phyloP scores from a whole-genome alignment of 2,329 filamentous ascomycete genomes.

The Coniochaeta hoffmannii region DNA sequence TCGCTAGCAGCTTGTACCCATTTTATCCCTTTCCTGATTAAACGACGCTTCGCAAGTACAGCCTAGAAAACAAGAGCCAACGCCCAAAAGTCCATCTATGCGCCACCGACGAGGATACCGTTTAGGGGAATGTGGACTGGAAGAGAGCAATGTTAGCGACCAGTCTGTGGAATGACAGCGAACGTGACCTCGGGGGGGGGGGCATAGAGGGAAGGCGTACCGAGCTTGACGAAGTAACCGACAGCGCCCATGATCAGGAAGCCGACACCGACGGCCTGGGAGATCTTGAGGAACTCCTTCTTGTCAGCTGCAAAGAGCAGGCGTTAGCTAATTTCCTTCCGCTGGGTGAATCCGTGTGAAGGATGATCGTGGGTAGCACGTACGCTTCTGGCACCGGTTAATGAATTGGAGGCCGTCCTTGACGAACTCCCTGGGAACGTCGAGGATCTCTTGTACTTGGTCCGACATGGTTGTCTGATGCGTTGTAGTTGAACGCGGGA shows the following conservation, averaged over 20 bases:
- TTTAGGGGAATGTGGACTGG: conserved; percentile 63
- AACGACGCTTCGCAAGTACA: conserved; percentile 1
- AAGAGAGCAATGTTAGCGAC: neutral
- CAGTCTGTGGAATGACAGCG: neutral
- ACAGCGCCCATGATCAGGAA: conserved; percentile 66
- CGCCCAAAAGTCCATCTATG: conserved; percentile 32
- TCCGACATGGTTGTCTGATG: conserved; percentile 47
- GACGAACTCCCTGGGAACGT: conserved; percentile 61
- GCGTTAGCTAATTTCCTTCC: conserved; percentile 6
- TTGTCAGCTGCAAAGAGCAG: conserved; percentile 27
- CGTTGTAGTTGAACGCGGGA: neutral
- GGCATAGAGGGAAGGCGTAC: conserved; percentile 29
- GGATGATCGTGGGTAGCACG: conserved; percentile 12
- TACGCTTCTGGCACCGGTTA: conserved; percentile 56
- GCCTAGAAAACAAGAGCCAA: neutral
- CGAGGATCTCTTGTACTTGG: conserved; percentile 63
- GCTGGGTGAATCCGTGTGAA: neutral
- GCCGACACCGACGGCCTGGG: conserved; percentile 55
- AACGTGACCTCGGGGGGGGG: conserved; percentile 1
- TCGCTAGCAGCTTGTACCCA: neutral
- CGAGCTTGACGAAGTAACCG: conserved; percentile 64
- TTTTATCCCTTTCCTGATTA: neutral
- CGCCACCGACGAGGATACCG: conserved; percentile 61
- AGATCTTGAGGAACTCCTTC: conserved; percentile 47
- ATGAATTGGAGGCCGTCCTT: conserved; percentile 56